phyloP scores from a whole-genome alignment of 1,284 basidiomycete species.

The Cutaneotrichosporon sp. region DNA sequence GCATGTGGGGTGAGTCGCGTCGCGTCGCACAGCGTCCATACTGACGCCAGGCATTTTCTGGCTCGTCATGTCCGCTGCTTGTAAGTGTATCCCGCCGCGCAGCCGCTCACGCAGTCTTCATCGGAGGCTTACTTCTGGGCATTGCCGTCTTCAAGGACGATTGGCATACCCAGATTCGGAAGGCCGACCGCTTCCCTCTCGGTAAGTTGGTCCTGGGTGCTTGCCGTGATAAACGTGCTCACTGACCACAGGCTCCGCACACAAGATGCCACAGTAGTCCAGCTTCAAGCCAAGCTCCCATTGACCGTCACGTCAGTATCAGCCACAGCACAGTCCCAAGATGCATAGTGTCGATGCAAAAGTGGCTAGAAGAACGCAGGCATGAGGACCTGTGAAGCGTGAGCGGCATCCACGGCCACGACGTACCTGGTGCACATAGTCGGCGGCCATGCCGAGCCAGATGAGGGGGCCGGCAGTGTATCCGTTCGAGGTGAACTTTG shows the following conservation, averaged over 20 bases:
- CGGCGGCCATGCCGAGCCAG: conserved; percentile 73
- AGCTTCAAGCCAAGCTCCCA: too few species aligned
- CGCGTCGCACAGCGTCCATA: too few species aligned
- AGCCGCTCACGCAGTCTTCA: conserved; percentile 56
- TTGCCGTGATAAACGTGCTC: too few species aligned
- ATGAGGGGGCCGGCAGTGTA: conserved; percentile 77
- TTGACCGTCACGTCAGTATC: too few species aligned
- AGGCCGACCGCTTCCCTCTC: conserved; percentile 40
- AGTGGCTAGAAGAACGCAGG: not conserved
- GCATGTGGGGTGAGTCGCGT: conserved; percentile 47
- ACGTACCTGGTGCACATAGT: conserved; percentile 56
- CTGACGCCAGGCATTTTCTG: conserved; percentile 64
- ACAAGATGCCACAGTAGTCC: not conserved
- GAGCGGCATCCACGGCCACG: not conserved
- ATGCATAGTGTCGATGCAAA: not conserved
- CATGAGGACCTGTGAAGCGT: conserved; percentile 7
- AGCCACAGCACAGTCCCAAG: not conserved
- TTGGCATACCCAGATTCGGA: conserved; percentile 31
- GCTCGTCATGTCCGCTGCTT: conserved; percentile 73
- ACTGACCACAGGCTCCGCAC: too few species aligned
- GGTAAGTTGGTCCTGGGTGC: conserved; percentile 13
- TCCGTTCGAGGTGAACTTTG: conserved; percentile 80
- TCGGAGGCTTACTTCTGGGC: conserved; percentile 72
- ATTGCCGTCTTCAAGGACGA: conserved; percentile 74
- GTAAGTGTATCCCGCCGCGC: conserved; percentile 21